Evolutionary conservation across 73 alveolate species (phyloP).

Genomic region (Effrenium voratum): DNA sequence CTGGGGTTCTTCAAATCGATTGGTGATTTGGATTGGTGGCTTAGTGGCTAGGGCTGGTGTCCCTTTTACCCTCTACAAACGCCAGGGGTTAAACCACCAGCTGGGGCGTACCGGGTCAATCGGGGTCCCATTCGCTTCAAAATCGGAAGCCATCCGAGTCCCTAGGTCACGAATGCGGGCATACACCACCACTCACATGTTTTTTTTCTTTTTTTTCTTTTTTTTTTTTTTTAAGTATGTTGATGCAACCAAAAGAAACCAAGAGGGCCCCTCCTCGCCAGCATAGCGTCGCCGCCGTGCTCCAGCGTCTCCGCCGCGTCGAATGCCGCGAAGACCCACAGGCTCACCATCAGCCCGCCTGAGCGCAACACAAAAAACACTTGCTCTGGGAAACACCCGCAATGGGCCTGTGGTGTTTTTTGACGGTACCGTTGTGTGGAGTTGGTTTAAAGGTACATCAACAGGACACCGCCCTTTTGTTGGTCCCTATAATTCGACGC

Average conservation of each 20-base stretch:
- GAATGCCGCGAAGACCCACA: constrained; percentile 74
- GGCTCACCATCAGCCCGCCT: constrained; percentile 52
- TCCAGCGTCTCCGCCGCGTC: constrained; percentile 78
- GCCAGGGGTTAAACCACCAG: no score
- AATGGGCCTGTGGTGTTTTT: no score
- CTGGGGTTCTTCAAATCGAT: no score
- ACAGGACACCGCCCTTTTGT: no score
- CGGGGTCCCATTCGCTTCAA: no score
- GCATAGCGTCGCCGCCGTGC: constrained; percentile 65
- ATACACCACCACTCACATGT: not conserved
- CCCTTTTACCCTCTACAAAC: not conserved
- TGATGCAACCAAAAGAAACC: not conserved
- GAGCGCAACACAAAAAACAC: no score
- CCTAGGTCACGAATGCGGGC: not conserved
- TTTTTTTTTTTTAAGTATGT: not conserved
- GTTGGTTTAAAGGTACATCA: no score
- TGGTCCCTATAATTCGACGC: no score
- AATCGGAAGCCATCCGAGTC: no score
- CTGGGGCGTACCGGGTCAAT: no score
- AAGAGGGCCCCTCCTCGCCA: constrained; percentile 23
- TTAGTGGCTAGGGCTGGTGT: not conserved
- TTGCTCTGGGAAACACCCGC: no score
- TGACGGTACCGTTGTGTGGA: no score
- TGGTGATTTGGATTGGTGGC: not conserved
- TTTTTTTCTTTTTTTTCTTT: not conserved